Evolutionary conservation across 139 green algal genomes (phyloP).

Genomic region (Nannochloris sp.): DNA sequence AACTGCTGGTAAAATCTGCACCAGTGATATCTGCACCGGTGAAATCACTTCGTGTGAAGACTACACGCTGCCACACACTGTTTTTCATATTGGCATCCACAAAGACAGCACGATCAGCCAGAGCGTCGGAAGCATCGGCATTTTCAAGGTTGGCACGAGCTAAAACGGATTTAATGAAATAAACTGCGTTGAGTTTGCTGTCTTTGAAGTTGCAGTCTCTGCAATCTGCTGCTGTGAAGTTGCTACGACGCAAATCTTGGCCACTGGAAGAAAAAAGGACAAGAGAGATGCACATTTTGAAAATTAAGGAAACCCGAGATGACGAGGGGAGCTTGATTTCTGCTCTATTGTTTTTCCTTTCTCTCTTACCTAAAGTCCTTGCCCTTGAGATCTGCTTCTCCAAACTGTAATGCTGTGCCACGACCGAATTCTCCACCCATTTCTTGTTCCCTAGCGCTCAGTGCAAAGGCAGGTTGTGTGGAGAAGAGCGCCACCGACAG

Average conservation of each 20-base stretch:
- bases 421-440: conserved; percentile 65
- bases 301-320: conserved; percentile 8
- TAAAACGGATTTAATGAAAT: conserved; percentile 68
- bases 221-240: conserved; percentile 79
- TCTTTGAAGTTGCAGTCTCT: conserved; percentile 61
- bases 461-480: neutral
- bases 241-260: conserved; percentile 70
- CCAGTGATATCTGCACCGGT: conserved; percentile 48
- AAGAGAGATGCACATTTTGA: conserved; percentile 2
- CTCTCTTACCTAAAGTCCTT: too few relatives aligned
- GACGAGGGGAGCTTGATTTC: neutral
- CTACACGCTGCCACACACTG: conserved; percentile 62
- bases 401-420: conserved; percentile 66
- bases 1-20: conserved; percentile 89
- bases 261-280: neutral
- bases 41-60: conserved; percentile 72
- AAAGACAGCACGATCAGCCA: conserved; percentile 82
- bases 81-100: conserved; percentile 82
- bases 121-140: conserved; percentile 79
- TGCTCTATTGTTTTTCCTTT: neutral
- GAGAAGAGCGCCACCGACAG: neutral
- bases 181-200: conserved; percentile 41
- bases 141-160: conserved; percentile 43
- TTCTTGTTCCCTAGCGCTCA: conserved; percentile 5
- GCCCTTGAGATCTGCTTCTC: conserved; percentile 57